Percentiles rank a stretch among this genome's conserved stretches.
Evolutionary conservation across 2,329 filamentous ascomycete genomes (phyloP).

Genomic region (Sclerotinia spermophila): DNA sequence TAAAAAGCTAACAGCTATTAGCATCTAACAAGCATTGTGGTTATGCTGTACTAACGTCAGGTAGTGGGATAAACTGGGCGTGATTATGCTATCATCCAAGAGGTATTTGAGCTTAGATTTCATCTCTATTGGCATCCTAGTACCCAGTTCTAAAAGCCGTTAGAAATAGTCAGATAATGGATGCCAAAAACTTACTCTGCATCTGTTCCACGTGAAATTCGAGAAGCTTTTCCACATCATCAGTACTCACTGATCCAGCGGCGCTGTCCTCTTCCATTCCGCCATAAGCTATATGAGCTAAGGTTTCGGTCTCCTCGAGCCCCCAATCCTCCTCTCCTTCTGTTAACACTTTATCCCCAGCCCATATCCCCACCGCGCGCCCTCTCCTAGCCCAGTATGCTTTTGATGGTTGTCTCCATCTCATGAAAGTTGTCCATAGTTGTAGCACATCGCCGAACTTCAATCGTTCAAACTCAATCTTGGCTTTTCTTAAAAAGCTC

Average conservation of each 20-base stretch:
- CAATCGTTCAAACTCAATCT: conserved; percentile 75
- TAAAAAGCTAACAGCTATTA: conserved; percentile 60
- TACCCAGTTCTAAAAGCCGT: conserved; percentile 61
- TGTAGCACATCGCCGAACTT: conserved; percentile 74
- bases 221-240: conserved; percentile 76
- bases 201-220: conserved; percentile 87
- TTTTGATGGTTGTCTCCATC: conserved; percentile 74
- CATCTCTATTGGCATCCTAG: conserved; percentile 71
- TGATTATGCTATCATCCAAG: conserved; percentile 61
- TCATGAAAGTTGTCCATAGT: conserved; percentile 79
- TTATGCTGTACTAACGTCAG: conserved; percentile 51
- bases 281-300: conserved; percentile 35
- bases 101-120: conserved; percentile 67
- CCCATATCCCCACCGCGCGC: conserved; percentile 44
- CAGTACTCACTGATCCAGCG: conserved; percentile 58
- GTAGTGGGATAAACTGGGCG: conserved; percentile 73
- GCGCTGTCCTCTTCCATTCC: conserved; percentile 31
- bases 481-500: conserved; percentile 70
- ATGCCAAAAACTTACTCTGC: conserved; percentile 58
- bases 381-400: conserved; percentile 55
- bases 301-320: conserved; percentile 43
- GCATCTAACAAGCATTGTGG: background rate
- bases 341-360: conserved; percentile 56
- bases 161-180: conserved; percentile 19
- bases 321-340: conserved; percentile 51